Percentiles rank a stretch among this genome's conserved stretches.
Evolutionary conservation across 2,329 filamentous ascomycete genomes (phyloP).

Genomic region (Madurella fahalii): DNA sequence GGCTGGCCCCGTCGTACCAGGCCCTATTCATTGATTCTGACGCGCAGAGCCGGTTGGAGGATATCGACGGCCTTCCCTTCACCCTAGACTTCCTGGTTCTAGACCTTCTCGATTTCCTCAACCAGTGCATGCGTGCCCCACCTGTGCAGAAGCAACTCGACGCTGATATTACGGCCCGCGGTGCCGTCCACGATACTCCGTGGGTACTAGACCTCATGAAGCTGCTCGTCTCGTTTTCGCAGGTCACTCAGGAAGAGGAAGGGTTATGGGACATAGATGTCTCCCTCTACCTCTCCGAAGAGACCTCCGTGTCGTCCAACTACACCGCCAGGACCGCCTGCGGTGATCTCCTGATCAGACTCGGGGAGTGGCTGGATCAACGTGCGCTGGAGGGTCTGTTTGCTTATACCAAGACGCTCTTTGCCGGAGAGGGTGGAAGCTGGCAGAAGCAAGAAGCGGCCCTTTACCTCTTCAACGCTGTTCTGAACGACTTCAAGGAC

Average conservation of each 20-base stretch:
- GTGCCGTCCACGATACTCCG: constrained; percentile 58
- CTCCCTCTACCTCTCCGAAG: constrained; percentile 91
- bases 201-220: constrained; percentile 90
- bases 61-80: constrained; percentile 87
- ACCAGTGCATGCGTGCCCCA: constrained; percentile 81
- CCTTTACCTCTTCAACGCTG: constrained; percentile 79
- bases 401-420: constrained; percentile 70
- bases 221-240: constrained; percentile 77
- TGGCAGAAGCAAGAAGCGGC: constrained; percentile 72
- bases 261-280: constrained; percentile 95
- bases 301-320: constrained; percentile 90
- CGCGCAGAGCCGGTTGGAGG: constrained; percentile 81
- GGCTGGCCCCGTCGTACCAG: constrained; percentile 69
- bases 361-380: constrained; percentile 81
- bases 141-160: constrained; percentile 89
- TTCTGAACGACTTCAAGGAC: constrained; percentile 79
- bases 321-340: constrained; percentile 93
- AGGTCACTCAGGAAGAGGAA: constrained; percentile 89
- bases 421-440: constrained; percentile 49
- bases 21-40: constrained; percentile 82
- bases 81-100: constrained; percentile 90
- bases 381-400: constrained; percentile 75
- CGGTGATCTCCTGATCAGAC: constrained; percentile 86
- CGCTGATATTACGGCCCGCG: constrained; percentile 62
- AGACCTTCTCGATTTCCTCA: constrained; percentile 92